Evolutionary conservation across 2,329 filamentous ascomycete genomes (phyloP).

Genomic region (Knufia fluminis): DNA sequence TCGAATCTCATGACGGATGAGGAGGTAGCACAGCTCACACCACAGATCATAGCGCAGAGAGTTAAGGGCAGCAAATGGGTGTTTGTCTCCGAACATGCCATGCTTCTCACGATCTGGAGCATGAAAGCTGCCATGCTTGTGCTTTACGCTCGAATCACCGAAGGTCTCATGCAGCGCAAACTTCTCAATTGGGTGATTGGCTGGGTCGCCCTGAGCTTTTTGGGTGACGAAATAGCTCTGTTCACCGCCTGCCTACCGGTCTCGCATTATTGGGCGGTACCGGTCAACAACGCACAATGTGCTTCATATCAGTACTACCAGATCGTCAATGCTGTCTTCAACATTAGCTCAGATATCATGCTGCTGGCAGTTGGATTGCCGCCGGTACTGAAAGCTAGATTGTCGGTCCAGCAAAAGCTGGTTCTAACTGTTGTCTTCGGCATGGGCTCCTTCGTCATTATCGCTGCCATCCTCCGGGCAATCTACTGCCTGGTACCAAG

Average conservation of each 20-base stretch:
- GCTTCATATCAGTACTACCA: slow-evolving; percentile 38
- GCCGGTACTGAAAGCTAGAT: slow-evolving; percentile 31
- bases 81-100: slow-evolving; percentile 52
- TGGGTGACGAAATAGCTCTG: slow-evolving; percentile 42
- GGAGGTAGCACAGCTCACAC: slow-evolving; percentile 38
- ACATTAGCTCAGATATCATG: slow-evolving; percentile 36
- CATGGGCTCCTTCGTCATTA: slow-evolving; percentile 39
- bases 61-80: slow-evolving; percentile 52
- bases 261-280: slow-evolving; percentile 42
- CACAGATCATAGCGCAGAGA: slow-evolving; percentile 35
- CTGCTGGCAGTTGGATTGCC: slow-evolving; percentile 38
- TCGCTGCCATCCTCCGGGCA: slow-evolving; percentile 42
- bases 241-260: slow-evolving; percentile 45
- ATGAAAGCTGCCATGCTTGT: slow-evolving; percentile 46
- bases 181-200: slow-evolving; percentile 29
- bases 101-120: slow-evolving; percentile 47
- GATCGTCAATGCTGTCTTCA: slow-evolving; percentile 39
- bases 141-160: slow-evolving; percentile 44
- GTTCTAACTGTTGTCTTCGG: slow-evolving; percentile 35
- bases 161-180: slow-evolving; percentile 17
- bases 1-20: slow-evolving; percentile 51
- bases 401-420: slow-evolving; percentile 36
- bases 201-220: slow-evolving; percentile 40
- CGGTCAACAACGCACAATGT: slow-evolving; percentile 32
- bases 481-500: slow-evolving; percentile 37